Evolutionary conservation across 768 basidiomycete genomes (phyloP), one percentile per base, ranked within the genome.

Genomic region (Collybiopsis confluens): DNA sequence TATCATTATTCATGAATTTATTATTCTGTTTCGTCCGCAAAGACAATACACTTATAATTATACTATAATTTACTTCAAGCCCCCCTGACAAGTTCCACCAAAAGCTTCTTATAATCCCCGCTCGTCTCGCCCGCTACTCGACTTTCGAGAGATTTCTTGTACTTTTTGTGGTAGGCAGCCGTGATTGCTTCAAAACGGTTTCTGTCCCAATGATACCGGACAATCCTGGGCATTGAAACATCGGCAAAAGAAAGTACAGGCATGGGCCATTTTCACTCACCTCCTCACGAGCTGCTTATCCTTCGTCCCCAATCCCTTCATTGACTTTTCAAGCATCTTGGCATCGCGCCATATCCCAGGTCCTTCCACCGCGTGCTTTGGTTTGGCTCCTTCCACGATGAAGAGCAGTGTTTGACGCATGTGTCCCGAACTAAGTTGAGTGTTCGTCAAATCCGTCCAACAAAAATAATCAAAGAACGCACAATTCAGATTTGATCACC

Each of bases 261-360:
- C 3, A 45, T 15, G 8, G 18, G 58, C 50, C 72, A 50, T 13
- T 18, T 45, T 1, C 8, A 71, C 63, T 28, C 72, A 57, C 28
- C 73, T 60, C 51, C 67, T 70, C 28, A 69, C 63, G 46, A 74
- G 58, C 40, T 69, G 52, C 52, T 71, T 67, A 41, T 75, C 73
- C 54, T 73, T 71, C 2, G 73, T 75, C 2, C 73, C 73, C 55
- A 65, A 53, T 13, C 73, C 72, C 0, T 61, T 54, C 72, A 72
- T 73, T 7, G 71, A 61, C 13, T 59, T 59, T 48, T 73, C 64
- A 21, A 75, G 50, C 52, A 68, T 38, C 50, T 72, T 68, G 0
- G 68, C 70, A 54, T 73, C 73, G 6, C 72, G 58, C 30, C 62
- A 59, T 35, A 72, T 65, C 10, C 52, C 52, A 30, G 30, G 35